Evolutionary conservation across 768 basidiomycete species (phyloP).

Genomic region (Boletus sp.): DNA sequence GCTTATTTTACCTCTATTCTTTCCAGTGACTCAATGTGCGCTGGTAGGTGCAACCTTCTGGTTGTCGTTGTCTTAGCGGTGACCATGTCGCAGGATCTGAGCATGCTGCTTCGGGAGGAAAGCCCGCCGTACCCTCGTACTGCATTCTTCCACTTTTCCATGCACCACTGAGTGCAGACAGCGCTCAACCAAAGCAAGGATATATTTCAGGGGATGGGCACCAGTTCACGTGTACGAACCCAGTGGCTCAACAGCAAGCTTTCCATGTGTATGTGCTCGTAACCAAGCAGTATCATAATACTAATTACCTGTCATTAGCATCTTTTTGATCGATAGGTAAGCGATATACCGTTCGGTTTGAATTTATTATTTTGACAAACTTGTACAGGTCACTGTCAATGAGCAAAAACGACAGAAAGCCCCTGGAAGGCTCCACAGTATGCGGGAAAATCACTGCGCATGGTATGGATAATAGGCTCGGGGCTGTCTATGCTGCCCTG

Average conservation of each 20-base stretch:
- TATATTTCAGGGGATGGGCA: constrained; percentile 60
- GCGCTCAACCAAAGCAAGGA: constrained; percentile 31
- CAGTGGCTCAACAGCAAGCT: constrained; percentile 44
- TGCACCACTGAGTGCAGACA: constrained; percentile 26
- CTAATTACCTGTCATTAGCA: neutral
- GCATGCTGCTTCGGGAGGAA: constrained; percentile 39
- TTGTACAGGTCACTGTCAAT: constrained; percentile 50
- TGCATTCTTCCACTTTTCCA: constrained; percentile 60
- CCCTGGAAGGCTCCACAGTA: constrained; percentile 38
- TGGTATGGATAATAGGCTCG: constrained; percentile 46
- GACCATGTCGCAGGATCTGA: constrained; percentile 41
- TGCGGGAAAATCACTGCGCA: constrained; percentile 6
- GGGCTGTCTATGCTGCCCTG: constrained; percentile 54
- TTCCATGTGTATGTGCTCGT: constrained; percentile 54
- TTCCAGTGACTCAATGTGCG: constrained; percentile 50
- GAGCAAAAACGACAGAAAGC: constrained; percentile 38
- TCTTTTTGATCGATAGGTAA: constrained; percentile 25
- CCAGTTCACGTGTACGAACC: constrained; percentile 51
- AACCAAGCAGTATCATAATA: neutral
- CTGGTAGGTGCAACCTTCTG: constrained; percentile 31
- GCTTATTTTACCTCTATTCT: neutral
- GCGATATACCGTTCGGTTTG: neutral
- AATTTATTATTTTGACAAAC: neutral
- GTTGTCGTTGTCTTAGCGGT: neutral
- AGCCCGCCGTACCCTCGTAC: constrained; percentile 46